Percentiles rank a stretch among this genome's conserved stretches.
phyloP scores from a whole-genome alignment of 2,329 filamentous ascomycete species.

The Claviceps paspali region DNA sequence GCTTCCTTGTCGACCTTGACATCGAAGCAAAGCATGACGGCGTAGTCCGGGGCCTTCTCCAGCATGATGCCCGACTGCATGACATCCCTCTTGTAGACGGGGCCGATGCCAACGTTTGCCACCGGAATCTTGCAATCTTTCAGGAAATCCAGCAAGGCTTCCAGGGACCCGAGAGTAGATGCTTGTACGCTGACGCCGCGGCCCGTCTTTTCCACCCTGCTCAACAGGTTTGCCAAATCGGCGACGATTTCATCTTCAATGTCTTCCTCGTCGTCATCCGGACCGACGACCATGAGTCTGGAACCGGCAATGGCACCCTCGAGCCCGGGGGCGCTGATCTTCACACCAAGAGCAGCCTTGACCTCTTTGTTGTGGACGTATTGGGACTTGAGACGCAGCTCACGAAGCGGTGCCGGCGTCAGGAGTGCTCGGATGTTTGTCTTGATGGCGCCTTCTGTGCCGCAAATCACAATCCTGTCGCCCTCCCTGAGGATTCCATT shows the following conservation, averaged over 20 bases:
- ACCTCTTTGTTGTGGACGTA: slow-evolving; percentile 99
- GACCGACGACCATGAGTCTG: slow-evolving; percentile 81
- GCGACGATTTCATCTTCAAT: slow-evolving; percentile 93
- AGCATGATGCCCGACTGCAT: slow-evolving; percentile 93
- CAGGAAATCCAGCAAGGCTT: slow-evolving; percentile 91
- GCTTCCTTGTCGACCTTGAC: slow-evolving; percentile 99
- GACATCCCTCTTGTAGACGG: slow-evolving; percentile 94
- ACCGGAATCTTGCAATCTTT: slow-evolving; percentile 94
- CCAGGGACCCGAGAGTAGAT: slow-evolving; percentile 89
- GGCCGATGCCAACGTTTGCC: slow-evolving; percentile 90
- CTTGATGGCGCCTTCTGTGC: slow-evolving; percentile 87
- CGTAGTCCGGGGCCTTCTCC: slow-evolving; percentile 86
- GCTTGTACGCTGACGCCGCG: slow-evolving; percentile 95
- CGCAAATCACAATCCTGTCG: slow-evolving; percentile 86
- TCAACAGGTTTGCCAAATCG: slow-evolving; percentile 81
- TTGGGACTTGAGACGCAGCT: slow-evolving; percentile 84
- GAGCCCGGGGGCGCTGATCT: slow-evolving; percentile 91
- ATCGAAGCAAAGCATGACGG: slow-evolving; percentile 99
- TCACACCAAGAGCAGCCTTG: slow-evolving; percentile 95
- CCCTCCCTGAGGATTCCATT: slow-evolving; percentile 93
- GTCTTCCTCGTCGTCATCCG: slow-evolving; percentile 92
- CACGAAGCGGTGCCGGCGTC: slow-evolving; percentile 83
- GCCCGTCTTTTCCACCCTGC: slow-evolving; percentile 78
- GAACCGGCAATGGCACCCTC: slow-evolving; percentile 95
- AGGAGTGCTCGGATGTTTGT: slow-evolving; percentile 92